Evolutionary conservation across 108 stramenopile species (phyloP).

Genomic region (Bacterosira constricta): DNA sequence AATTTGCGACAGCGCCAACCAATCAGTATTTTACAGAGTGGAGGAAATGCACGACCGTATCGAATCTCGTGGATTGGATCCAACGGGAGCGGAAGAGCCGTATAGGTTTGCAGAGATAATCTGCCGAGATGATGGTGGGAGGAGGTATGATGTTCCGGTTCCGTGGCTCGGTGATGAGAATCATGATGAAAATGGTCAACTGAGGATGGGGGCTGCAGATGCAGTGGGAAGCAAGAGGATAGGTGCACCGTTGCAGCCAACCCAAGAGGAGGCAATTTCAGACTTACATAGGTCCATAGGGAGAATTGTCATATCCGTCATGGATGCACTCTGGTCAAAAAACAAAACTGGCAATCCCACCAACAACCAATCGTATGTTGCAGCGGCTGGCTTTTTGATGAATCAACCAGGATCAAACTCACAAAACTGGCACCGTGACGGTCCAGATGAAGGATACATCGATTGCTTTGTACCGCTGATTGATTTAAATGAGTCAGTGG

Average conservation of each 20-base stretch:
- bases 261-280: constrained; percentile 7
- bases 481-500: constrained; percentile 20
- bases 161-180: constrained; percentile 7
- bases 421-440: constrained; percentile 44
- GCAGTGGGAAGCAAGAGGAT: constrained; percentile 10
- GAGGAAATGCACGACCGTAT: constrained; percentile 22
- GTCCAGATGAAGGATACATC: constrained; percentile 35
- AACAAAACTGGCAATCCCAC: not conserved
- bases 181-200: not conserved
- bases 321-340: constrained; percentile 15
- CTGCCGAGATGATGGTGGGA: constrained; percentile 34
- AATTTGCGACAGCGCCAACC: constrained; percentile 14
- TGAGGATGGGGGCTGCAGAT: not conserved
- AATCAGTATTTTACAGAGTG: constrained; percentile 7
- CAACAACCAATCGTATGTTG: constrained; percentile 3
- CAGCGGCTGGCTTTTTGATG: constrained; percentile 33
- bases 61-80: constrained; percentile 31
- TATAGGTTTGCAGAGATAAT: constrained; percentile 32
- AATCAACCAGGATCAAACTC: constrained; percentile 36
- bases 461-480: constrained; percentile 37
- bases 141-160: constrained; percentile 27
- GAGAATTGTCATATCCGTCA: constrained; percentile 7
- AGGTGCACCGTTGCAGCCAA: constrained; percentile 18
- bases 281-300: constrained; percentile 10
- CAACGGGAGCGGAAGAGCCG: constrained; percentile 7